Base-by-base conservation (phyloP, 2,329 filamentous ascomycete genomes). In the Alternaria metachromatica region DNA sequence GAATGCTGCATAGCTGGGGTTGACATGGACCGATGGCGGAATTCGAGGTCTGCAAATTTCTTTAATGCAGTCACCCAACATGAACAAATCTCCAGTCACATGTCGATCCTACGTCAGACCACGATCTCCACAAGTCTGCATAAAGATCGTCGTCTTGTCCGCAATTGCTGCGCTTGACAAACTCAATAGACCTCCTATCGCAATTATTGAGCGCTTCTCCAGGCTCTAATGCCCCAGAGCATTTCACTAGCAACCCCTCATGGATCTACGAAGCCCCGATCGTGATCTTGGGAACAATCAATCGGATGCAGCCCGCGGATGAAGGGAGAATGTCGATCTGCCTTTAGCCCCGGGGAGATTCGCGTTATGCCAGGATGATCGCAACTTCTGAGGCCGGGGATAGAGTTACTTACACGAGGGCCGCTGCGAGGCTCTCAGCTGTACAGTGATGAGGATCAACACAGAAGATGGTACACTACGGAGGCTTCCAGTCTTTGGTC, bases 321-420 rank as follows among this genome's bases (percentile, higher is more conserved):
- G 58, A 60, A 57, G 20, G 33, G 33, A 37, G 49, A 57, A 33
- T 56, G 58, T 55, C 53, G 58, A 60, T 60, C 58, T 60, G 44
- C 58, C 51, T 57, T 33, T 57, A 60, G 51, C 26, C 37, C 53
- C 45, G 44, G 58, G 44, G 45, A 50, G 30, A 55, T 50, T 60
- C 33, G 25, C 28, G 18, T 45, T 51, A 20, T 25, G 51, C 53
- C 44, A 37, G 51, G 53, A 60, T 60, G 44, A 57, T 60, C 51
- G 25, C 53, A 55, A 30, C 44, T 33, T 57, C 44, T 44, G 25
- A 37, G 48, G 28, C 44, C 20, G 51, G 58, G 23, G 28, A 23
- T 25, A 25, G n/a, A 30, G 21, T 37, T 37, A 11, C 33, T 53
- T 21, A 41, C 33, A 23, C 20, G 33, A 23, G 49, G 21, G 37